Evolutionary conservation across 2,329 filamentous ascomycete species (phyloP).

Genomic region (Aspergillus alliaceus): DNA sequence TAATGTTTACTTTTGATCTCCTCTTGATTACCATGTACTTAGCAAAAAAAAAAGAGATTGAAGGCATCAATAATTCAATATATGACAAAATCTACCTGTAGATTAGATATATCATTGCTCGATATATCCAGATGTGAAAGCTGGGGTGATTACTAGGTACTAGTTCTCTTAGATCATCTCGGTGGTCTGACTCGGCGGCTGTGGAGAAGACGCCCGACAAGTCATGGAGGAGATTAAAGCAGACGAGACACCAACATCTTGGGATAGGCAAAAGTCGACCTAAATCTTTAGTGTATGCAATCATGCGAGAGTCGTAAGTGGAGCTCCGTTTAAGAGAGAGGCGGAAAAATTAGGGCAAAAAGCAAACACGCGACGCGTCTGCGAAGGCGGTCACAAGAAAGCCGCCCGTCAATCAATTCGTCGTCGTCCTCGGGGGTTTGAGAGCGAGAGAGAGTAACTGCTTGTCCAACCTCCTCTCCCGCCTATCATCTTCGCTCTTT

Average conservation of each 20-base stretch:
- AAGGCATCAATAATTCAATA: neutral
- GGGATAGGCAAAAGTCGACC: neutral
- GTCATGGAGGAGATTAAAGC: neutral
- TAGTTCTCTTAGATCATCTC: no score
- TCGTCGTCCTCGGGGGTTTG: neutral
- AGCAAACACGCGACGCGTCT: conserved; percentile 6
- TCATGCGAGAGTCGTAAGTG: neutral
- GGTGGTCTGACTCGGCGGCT: neutral
- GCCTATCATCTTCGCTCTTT: neutral
- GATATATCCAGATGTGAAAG: neutral
- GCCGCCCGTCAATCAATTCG: conserved; percentile 2
- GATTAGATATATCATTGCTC: neutral
- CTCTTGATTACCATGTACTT: neutral
- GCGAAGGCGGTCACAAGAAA: conserved; percentile 5
- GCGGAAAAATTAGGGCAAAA: neutral
- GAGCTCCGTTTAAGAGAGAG: no score
- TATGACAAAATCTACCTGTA: no score
- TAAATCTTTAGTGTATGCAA: neutral
- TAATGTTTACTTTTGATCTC: neutral
- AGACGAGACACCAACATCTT: neutral
- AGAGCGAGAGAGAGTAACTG: neutral
- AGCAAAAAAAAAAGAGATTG: neutral
- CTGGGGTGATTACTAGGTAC: neutral
- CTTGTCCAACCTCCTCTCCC: neutral
- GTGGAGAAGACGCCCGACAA: neutral